Base-by-base conservation (phyloP, 2,329 filamentous ascomycete species). In the Lojkania enalia region DNA sequence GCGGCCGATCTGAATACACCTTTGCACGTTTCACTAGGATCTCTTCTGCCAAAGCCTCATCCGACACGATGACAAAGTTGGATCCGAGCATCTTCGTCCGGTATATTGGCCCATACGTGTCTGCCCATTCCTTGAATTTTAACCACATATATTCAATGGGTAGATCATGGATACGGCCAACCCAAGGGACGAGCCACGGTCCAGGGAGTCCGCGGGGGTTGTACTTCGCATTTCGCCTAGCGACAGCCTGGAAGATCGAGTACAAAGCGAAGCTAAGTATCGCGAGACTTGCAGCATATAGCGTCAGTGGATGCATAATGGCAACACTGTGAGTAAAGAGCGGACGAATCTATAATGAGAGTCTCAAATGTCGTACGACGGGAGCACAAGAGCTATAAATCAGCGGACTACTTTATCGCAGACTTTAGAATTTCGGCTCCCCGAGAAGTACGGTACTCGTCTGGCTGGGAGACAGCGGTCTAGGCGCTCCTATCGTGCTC, bases 11-110 rank as follows among this genome's bases (percentile, higher is more conserved):
- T 3, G 77, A 79, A 58, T 79, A 78, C 46, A 73, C 64, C 57
- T 74, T 79, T 9, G 74, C 77, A 39, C 74, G 70, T 66, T 77
- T 79, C 19, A 79, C 73, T 39, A 80, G 51, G 20, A 80, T 67
- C 20, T 80, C 77, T 51, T 80, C 77, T 7, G 76, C 77, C 3
- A 80, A 70, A 48, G 71, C 73, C 56, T 80, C 77, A 48, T 79
- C 75, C 5, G 75, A 71, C 35, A 80, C 69, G 51, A 80, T 65
- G 23, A 80, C 71, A 49, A 74, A 74, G 46, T 70, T 72, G 23
- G 68, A 69, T 65, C 66, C 66, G 18, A 68, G 41, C 65, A 69
- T 69, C 52, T 65, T 67, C 5, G 64, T 68, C 15, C 61, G 58
- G 32, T 68, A 69, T 20, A 69, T 67, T 5, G 64, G 63, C 29